Conservation (phyloP, 768 basidiomycete species). For the Sporobolomyces pararoseus region DNA sequence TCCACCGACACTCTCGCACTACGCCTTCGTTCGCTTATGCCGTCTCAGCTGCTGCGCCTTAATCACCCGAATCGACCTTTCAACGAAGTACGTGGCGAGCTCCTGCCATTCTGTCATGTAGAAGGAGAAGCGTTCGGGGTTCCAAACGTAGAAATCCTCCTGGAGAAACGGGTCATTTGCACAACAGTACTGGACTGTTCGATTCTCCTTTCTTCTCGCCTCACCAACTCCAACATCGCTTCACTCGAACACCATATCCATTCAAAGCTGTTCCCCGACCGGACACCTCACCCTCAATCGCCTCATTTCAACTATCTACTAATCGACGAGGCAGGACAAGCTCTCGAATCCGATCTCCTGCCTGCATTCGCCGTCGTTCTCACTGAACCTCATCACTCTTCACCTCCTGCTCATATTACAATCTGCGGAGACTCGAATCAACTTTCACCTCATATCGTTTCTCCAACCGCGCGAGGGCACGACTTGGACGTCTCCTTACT, state of each 20-base stretch:
- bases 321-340: slow-evolving; percentile 51
- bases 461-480: slow-evolving; percentile 43
- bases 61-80: slow-evolving; percentile 48
- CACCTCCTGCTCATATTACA: slow-evolving; percentile 41
- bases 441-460: slow-evolving; percentile 49
- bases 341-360: slow-evolving; percentile 48
- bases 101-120: slow-evolving; percentile 44
- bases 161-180: slow-evolving; percentile 48
- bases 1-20: slow-evolving; percentile 50
- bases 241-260: slow-evolving; percentile 39
- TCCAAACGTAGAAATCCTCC: slow-evolving; percentile 33
- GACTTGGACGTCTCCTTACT: slow-evolving; percentile 50
- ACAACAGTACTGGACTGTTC: slow-evolving; percentile 47
- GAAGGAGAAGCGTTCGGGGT: slow-evolving; percentile 44
- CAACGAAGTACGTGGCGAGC: slow-evolving; percentile 47
- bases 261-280: neutral
- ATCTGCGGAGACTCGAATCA: slow-evolving; percentile 50
- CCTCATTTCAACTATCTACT: slow-evolving; percentile 51
- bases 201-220: slow-evolving; percentile 44
- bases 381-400: neutral
- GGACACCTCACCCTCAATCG: neutral
- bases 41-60: slow-evolving; percentile 46
- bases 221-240: slow-evolving; percentile 46
- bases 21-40: slow-evolving; percentile 44
- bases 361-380: slow-evolving; percentile 45